phyloP scores from a whole-genome alignment of 768 basidiomycete species.

The Leccinum rimulosum region DNA sequence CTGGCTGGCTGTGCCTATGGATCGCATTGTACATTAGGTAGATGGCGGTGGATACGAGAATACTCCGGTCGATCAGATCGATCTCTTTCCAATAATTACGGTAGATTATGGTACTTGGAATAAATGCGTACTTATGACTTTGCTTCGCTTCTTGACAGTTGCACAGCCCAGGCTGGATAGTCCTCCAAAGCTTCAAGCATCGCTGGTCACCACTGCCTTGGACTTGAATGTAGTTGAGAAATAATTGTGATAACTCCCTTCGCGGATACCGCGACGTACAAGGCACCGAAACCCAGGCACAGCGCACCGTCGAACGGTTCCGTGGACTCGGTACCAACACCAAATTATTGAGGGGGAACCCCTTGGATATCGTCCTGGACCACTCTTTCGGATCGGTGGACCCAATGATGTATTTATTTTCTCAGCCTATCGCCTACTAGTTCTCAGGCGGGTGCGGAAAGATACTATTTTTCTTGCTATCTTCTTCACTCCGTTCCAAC shows the following conservation, averaged over 20 bases:
- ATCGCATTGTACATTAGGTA: slow-evolving; percentile 13
- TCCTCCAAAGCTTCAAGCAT: neutral
- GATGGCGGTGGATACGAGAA: neutral
- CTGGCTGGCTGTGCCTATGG: slow-evolving; percentile 10
- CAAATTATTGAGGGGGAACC: too few species aligned
- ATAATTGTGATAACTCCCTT: neutral
- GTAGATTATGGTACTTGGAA: neutral
- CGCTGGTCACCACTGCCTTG: neutral
- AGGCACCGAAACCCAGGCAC: neutral
- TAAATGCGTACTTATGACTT: neutral
- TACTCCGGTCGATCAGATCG: neutral
- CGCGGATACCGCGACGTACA: neutral
- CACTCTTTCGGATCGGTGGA: neutral
- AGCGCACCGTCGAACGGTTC: neutral
- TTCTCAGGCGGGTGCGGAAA: neutral
- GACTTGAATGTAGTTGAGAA: neutral
- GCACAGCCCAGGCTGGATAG: neutral
- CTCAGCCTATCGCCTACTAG: neutral
- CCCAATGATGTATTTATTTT: neutral
- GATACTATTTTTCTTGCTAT: neutral
- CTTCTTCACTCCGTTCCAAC: too few species aligned
- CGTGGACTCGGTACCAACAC: neutral
- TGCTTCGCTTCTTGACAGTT: neutral
- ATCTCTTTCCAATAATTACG: neutral
- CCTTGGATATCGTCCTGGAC: neutral